These are phyloP conservation scores for Bryoglossum gracile DNA, from an alignment of 495 filamentous ascomycete genomes.

Conservation along the genomic window DNA sequence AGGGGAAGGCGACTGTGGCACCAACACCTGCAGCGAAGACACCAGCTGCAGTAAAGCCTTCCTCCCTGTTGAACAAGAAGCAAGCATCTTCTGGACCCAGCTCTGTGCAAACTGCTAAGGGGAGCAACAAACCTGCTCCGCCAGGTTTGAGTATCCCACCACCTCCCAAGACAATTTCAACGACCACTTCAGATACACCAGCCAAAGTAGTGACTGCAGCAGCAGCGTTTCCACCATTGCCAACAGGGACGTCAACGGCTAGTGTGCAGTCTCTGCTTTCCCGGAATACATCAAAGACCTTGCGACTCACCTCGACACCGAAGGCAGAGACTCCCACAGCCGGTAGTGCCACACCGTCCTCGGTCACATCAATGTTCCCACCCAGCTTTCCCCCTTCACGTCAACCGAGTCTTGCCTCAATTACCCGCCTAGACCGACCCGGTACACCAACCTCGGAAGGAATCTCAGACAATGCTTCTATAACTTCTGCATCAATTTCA, in stretches of 20 bases:
- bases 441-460: constrained; percentile 71
- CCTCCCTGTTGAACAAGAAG: constrained; percentile 9
- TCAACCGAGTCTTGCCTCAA: constrained; percentile 49
- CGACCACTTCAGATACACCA: constrained; percentile 29
- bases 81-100: neutral
- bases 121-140: constrained; percentile 43
- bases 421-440: constrained; percentile 47
- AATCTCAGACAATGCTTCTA: constrained; percentile 68
- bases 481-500: constrained; percentile 75
- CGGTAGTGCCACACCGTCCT: constrained; percentile 34
- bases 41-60: constrained; percentile 1
- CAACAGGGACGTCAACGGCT: constrained; percentile 40
- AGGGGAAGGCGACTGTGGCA: constrained; percentile 29
- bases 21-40: constrained; percentile 19
- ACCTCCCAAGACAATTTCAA: constrained; percentile 32
- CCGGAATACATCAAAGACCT: constrained; percentile 43
- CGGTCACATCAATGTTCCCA: constrained; percentile 28
- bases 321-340: constrained; percentile 55
- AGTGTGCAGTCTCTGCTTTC: constrained; percentile 39
- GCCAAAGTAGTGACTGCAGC: constrained; percentile 31
- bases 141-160: constrained; percentile 58
- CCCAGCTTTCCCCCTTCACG: constrained; percentile 44
- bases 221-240: constrained; percentile 39
- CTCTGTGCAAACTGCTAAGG: neutral
- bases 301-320: constrained; percentile 65